Evolutionary conservation across 2,329 filamentous ascomycete genomes (phyloP), one percentile per base, ranked within the genome.

Genomic region (Verticillium alfalfae): DNA sequence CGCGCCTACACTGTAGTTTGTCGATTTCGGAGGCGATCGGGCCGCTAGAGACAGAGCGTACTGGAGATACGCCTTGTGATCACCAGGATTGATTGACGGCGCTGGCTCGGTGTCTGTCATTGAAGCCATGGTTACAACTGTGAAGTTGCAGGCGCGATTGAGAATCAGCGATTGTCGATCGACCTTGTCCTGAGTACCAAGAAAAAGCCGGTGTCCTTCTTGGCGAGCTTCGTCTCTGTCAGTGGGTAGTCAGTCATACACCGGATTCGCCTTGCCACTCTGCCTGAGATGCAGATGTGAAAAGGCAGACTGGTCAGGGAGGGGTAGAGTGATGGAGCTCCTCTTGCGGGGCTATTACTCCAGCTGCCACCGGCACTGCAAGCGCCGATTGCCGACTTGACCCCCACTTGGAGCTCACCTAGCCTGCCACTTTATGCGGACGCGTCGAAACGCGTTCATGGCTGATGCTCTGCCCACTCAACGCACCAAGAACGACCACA

Each of bases 1-100:
- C n/a, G 95, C 95, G 52, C 95, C 95, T 26, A 99, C 93, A 63
- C 94, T 87, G 79, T 93, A 99, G 75, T 98, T 98, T 59, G 92
- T 93, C 2, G 93, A 90, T 69, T 90, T 93, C 34, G 92, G 92
- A 2, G 92, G 91, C 12, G 93, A 96, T 66, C 89, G 84, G 39
- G 84, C 82, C 13, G 95, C 93, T 65, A 93, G 81, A n/a, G 82
- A 77, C 62, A 98, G 84, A 41, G 92, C 92, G 61, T 89, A 79
- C 60, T 80, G 83, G 80, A 98, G 90, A 71, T 79, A 79, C 2
- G 71, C 75, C 57, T 71, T 70, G 70, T 85, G 83, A 61, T 83
- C 76, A 37, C 72, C 76, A 7, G 73, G 66, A 22, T 65, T 61
- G 60, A 77, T 72, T 2, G 67, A 56, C 57, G 60, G 56, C 63